A percentile compares a stretch with the other conserved stretches of the same genome.
phyloP scores from a whole-genome alignment of 495 filamentous ascomycete genomes.

The Podospora comata region DNA sequence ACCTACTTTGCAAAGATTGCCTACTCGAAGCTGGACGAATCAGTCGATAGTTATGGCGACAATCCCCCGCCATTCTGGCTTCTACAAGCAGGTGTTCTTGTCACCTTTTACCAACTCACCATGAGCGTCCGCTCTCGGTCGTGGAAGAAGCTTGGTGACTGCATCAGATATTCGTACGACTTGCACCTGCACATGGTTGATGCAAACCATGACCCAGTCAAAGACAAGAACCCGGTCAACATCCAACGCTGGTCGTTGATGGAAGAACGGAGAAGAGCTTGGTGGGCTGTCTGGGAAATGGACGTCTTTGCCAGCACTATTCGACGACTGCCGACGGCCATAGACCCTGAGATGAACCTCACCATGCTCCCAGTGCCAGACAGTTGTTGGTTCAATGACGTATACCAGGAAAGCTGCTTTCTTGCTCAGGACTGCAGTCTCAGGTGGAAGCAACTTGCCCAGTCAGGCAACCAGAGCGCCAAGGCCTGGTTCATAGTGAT shows the following conservation, averaged over 20 bases:
- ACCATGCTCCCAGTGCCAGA: constrained; percentile 30
- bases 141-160: constrained; percentile 33
- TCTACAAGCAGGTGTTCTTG: constrained; percentile 30
- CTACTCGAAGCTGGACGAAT: constrained; percentile 20
- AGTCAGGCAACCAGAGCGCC: constrained; percentile 32
- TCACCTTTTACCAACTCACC: constrained; percentile 29
- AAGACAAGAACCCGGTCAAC: constrained; percentile 3
- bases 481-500: constrained; percentile 42
- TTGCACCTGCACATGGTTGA: constrained; percentile 32
- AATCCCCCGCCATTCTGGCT: constrained; percentile 28
- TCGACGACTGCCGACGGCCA: constrained; percentile 32
- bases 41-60: constrained; percentile 29
- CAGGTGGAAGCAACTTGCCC: constrained; percentile 33
- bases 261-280: constrained; percentile 33
- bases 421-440: constrained; percentile 25
- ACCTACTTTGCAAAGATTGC: constrained; percentile 27
- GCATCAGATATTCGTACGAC: constrained; percentile 35
- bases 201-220: constrained; percentile 12
- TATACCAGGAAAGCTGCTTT: constrained; percentile 30
- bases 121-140: constrained; percentile 29
- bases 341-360: constrained; percentile 32
- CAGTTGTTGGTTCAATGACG: constrained; percentile 31
- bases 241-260: constrained; percentile 22
- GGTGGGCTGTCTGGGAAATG: constrained; percentile 45
- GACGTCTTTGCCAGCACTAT: constrained; percentile 39